A percentile compares a stretch with the other conserved stretches of the same genome.
These are phyloP conservation scores for Flaveria robusta DNA, from an alignment of 129 eudicot genomes.

Conservation along the genomic window DNA sequence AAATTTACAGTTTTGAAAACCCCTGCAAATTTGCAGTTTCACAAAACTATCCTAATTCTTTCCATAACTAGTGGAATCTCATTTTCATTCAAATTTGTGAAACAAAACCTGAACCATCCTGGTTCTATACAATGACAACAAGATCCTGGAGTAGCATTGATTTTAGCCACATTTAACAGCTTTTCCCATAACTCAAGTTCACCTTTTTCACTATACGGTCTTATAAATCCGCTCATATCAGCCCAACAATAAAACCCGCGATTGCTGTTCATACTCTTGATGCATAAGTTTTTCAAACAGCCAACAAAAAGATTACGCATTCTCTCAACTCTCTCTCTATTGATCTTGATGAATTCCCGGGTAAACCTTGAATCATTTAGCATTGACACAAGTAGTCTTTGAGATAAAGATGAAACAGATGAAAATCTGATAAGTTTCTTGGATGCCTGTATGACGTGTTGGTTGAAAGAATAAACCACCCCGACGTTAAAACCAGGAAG, in stretches of 20 bases:
- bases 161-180: slow-evolving; percentile 58
- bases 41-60: slow-evolving; percentile 50
- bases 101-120: slow-evolving; percentile 88
- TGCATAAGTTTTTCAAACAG: slow-evolving; percentile 64
- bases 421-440: too few relatives aligned
- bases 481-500: slow-evolving; percentile 57
- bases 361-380: slow-evolving; percentile 59
- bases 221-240: slow-evolving; percentile 70
- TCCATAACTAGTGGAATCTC: slow-evolving; percentile 66
- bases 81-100: slow-evolving; percentile 48
- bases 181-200: slow-evolving; percentile 86
- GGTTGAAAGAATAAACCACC: slow-evolving; percentile 56
- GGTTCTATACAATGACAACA: slow-evolving; percentile 88
- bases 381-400: slow-evolving; percentile 31
- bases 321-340: slow-evolving; percentile 45
- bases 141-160: slow-evolving; percentile 81
- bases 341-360: slow-evolving; percentile 39
- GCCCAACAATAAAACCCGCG: slow-evolving; percentile 80
- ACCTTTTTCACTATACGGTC: slow-evolving; percentile 80
- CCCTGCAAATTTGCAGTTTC: slow-evolving; percentile 13
- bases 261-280: slow-evolving; percentile 52
- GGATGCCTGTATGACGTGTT: slow-evolving; percentile 36
- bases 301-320: slow-evolving; percentile 41
- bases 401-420: too few relatives aligned
- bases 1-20: slow-evolving; percentile 10